These are phyloP conservation scores for Phoenix roebelenii DNA, from an alignment of 176 grass and related monocot species.

Conservation along the genomic window DNA sequence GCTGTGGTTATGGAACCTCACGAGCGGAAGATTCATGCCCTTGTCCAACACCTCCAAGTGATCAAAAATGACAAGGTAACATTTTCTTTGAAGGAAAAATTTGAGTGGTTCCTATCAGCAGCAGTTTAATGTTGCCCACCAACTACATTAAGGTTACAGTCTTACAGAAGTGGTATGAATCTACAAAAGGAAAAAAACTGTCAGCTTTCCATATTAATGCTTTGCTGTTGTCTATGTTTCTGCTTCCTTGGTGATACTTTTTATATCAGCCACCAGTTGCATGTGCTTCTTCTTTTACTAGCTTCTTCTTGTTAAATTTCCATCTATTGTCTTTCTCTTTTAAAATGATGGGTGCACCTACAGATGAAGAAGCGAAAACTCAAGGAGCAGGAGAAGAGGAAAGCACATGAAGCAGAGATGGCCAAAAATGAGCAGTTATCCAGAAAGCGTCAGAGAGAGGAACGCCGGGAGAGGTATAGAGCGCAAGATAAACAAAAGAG, in stretches of 20 bases:
- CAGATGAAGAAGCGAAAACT: slow-evolving; percentile 66
- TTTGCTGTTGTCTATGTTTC: too few species aligned
- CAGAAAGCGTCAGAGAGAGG: slow-evolving; percentile 75
- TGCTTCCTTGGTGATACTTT: slow-evolving; percentile 2
- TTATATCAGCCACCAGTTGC: neutral
- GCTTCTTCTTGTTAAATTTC: slow-evolving; percentile 1
- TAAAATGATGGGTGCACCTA: neutral
- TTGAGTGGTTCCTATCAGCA: neutral
- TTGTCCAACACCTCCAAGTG: slow-evolving; percentile 51
- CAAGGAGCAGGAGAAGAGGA: slow-evolving; percentile 63
- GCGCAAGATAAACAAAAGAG: slow-evolving; percentile 78
- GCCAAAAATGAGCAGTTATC: slow-evolving; percentile 52
- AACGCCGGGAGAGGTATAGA: slow-evolving; percentile 69
- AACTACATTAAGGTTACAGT: too few species aligned
- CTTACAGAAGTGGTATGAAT: too few species aligned
- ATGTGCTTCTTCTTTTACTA: neutral
- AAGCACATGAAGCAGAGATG: slow-evolving; percentile 63
- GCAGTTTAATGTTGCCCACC: too few species aligned
- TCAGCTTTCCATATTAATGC: too few species aligned
- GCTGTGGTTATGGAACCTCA: slow-evolving; percentile 61
- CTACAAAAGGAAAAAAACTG: too few species aligned
- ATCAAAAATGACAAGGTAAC: slow-evolving; percentile 76
- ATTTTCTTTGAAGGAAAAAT: neutral
- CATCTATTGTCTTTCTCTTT: too few species aligned
- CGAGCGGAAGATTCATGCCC: slow-evolving; percentile 36